Conservation (phyloP, 2,329 filamentous ascomycete species). For the Talaromyces sp. region DNA sequence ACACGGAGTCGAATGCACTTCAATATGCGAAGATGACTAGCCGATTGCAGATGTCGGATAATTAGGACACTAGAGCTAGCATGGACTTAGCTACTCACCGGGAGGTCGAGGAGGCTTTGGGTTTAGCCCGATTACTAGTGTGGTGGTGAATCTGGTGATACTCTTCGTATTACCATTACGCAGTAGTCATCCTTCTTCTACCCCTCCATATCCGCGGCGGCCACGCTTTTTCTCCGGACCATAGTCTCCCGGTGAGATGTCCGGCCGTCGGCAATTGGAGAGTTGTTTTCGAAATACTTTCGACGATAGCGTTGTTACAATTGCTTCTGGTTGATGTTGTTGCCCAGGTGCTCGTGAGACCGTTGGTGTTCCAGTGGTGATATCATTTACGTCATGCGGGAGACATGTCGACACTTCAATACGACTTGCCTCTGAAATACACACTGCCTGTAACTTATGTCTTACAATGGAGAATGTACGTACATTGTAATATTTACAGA, state of each 20-base stretch:
- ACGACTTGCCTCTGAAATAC: background rate
- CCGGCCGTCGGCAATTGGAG: background rate
- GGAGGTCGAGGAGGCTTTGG: background rate
- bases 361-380: background rate
- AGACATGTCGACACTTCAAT: background rate
- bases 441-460: too few species aligned
- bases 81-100: background rate
- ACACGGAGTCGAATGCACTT: background rate
- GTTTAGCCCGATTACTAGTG: background rate
- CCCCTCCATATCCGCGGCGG: constrained; percentile 10
- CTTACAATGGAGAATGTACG: too few species aligned
- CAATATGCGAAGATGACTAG: background rate
- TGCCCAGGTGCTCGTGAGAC: background rate
- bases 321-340: background rate
- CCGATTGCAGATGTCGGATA: background rate
- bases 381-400: background rate
- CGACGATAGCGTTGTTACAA: background rate
- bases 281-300: background rate
- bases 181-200: constrained; percentile 4
- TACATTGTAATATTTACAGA: background rate
- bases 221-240: constrained; percentile 13
- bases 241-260: constrained; percentile 17
- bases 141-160: constrained; percentile 1
- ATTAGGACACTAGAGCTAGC: background rate
- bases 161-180: background rate